Evolutionary conservation across 352 stramenopile genomes (phyloP), one percentile per base, ranked within the genome.

Genomic region (Pseudoperonospora humuli): DNA sequence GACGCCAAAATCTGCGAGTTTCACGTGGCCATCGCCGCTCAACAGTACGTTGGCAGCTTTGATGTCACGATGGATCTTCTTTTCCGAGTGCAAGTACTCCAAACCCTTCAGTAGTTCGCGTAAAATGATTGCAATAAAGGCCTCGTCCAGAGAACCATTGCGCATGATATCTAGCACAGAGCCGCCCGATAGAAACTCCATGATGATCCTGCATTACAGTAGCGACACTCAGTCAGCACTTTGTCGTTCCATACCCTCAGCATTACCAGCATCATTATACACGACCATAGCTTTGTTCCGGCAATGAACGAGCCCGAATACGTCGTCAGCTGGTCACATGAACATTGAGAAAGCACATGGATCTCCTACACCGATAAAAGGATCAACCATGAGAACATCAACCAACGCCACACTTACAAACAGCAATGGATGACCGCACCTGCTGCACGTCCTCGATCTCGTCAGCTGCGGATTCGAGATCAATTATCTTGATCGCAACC

Each of bases 121-220:
- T 38, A 90, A 46, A 37, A 93, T 84, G 57, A 91, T 86, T 0
- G 78, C 76, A 57, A 93, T 90, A 36, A 87, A 86, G 2, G 63
- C 64, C 42, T 93, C 81, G 27, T 90, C 65, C 21, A 93, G 41
- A 7, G 81, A 78, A 5, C 76, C 83, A 42, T 62, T 62, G 23
- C 75, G 70, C 67, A 97, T 90, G 31, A 86, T 65, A 45, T 97
- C 85, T 27, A 90, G 86, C 17, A 98, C 75, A 0, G 82, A 93
- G 0, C 88, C 89, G 3, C 87, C 88, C 9, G 92, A 76, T 26
- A 97, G 83, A 59, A 88, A 95, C 52, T 98, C 93, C 83, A 98
- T 96, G 34, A 95, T 78, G 55, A 98, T 97, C 68, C 83, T 87
- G 8, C 48, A 50, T 17, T n/a, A 47, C 5, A 42, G 8, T 6